Conservation (phyloP, 371 early-diverging fungal genomes). For the Saksenaea vasiformis region DNA sequence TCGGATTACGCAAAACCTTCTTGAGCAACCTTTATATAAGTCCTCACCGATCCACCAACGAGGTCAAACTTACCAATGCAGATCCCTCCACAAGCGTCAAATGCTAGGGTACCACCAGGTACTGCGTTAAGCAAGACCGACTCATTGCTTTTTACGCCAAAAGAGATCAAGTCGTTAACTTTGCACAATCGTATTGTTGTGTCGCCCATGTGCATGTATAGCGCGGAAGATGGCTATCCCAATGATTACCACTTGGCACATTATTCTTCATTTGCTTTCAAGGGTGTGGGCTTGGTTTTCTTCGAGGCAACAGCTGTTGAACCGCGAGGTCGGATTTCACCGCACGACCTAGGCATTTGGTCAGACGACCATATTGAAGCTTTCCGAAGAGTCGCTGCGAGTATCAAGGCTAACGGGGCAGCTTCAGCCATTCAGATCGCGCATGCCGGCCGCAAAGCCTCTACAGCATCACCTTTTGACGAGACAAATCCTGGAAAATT, state of each 20-base stretch:
- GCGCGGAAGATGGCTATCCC: conserved; percentile 17
- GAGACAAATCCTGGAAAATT: conserved; percentile 28
- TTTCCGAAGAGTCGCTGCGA: conserved; percentile 62
- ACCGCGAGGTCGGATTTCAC: conserved; percentile 78
- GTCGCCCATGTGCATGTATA: conserved; percentile 75
- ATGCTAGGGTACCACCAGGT: conserved; percentile 14
- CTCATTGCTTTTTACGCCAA: conserved; percentile 64
- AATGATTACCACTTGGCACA: conserved; percentile 57
- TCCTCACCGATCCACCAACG: too few species aligned
- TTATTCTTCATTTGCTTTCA: conserved; percentile 67
- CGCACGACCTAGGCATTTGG: conserved; percentile 79
- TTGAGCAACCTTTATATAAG: too few species aligned
- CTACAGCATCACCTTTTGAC: conserved; percentile 50
- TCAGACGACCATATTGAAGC: conserved; percentile 71
- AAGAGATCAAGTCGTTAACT: conserved; percentile 54
- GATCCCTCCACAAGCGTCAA: neutral
- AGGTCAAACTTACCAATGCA: neutral
- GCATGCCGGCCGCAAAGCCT: conserved; percentile 85
- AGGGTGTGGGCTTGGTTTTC: conserved; percentile 75
- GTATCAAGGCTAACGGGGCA: conserved; percentile 64
- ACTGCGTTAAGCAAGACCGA: conserved; percentile 10
- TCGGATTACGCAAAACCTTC: too few species aligned
- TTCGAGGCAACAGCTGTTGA: conserved; percentile 82
- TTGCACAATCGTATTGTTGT: conserved; percentile 78
- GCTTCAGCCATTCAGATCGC: conserved; percentile 76